A percentile compares a stretch with the other conserved stretches of the same genome.
phyloP scores from a whole-genome alignment of 2,329 filamentous ascomycete species.

The Penicillium sp. region DNA sequence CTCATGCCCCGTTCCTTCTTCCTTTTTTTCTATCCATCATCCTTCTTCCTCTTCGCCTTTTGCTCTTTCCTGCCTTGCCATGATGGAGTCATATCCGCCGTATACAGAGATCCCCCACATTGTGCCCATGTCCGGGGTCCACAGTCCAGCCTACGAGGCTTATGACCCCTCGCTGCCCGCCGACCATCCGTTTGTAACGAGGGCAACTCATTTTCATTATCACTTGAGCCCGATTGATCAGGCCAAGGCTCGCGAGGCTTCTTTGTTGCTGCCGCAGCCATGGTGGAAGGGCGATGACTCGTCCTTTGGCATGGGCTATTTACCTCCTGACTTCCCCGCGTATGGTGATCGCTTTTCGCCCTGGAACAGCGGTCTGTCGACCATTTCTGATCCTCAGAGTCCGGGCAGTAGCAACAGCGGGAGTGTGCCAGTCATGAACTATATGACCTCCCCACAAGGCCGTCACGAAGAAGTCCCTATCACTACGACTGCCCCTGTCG shows the following conservation, averaged over 20 bases:
- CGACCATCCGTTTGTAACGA: slow-evolving; percentile 12
- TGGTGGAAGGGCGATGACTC: slow-evolving; percentile 9
- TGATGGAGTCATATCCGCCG: slow-evolving; percentile 12
- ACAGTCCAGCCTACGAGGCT: slow-evolving; percentile 2
- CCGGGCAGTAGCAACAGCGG: slow-evolving; percentile 16
- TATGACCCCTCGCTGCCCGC: slow-evolving; percentile 8
- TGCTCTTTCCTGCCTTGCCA: background rate
- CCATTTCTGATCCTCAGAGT: slow-evolving; percentile 24
- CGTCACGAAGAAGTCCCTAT: slow-evolving; percentile 16
- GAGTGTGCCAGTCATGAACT: slow-evolving; percentile 13
- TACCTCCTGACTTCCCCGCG: slow-evolving; percentile 6
- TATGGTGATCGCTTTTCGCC: slow-evolving; percentile 13
- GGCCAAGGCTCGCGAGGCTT: slow-evolving; percentile 1
- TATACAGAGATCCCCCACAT: slow-evolving; percentile 10
- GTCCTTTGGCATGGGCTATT: slow-evolving; percentile 4
- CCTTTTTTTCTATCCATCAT: too few species aligned
- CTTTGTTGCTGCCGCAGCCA: slow-evolving; percentile 2
- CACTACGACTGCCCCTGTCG: slow-evolving; percentile 2
- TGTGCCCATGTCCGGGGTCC: slow-evolving; percentile 5
- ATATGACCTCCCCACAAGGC: slow-evolving; percentile 18
- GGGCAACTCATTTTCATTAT: slow-evolving; percentile 8
- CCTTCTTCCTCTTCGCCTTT: background rate
- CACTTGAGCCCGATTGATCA: slow-evolving; percentile 5
- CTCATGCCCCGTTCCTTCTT: too few species aligned
- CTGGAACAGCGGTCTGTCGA: slow-evolving; percentile 21